Base-by-base conservation (phyloP, 1,139 yeast genomes). In the Candida buenavistaensis region DNA sequence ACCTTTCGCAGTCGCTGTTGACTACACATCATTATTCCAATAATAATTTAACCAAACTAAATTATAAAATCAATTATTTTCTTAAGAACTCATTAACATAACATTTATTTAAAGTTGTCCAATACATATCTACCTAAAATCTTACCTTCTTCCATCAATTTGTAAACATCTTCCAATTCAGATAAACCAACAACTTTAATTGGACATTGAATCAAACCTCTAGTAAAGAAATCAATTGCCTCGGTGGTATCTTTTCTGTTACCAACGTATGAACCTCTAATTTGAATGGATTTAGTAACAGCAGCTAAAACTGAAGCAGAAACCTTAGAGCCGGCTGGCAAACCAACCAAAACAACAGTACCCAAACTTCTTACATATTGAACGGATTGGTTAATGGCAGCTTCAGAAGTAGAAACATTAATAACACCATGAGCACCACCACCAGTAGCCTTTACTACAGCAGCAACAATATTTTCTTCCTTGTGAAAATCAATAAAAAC, bases 231-330 rank as follows among this genome's bases (percentile, higher is more conserved):
- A 51, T 81, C 85, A 47, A 83, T 63, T 41, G 92, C 90, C 63
- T 83, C 92, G 50, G 80, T 76, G 40, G 88, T 71, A 60, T 84
- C 92, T 41, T 82, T 82, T 62, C 90, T 78, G 73, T 82, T 82
- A 47, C 92, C 92, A 43, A 84, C 92, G 55, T 82, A 82, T 34
- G 90, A 82, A 46, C 90, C 92, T 55, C 70, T 75, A 54, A 83
- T 78, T 56, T 66, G 68, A 53, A 82, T 66, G 33, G 85, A 75
- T 60, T 72, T 80, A 50, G 80, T 72, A 45, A 83, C 90, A 36
- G 82, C 75, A 45, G 62, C 66, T 64, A 83, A 80, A 39, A 83
- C 83, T 35, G 76, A 74, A 20, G 85, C 73, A 44, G 67, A 64
- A 47, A 75, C 76, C 53, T 74, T 71, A 36, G 90, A 86, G 49